phyloP scores from a whole-genome alignment of 2,329 filamentous ascomycete genomes.

The Scedosporium aurantiacum region DNA sequence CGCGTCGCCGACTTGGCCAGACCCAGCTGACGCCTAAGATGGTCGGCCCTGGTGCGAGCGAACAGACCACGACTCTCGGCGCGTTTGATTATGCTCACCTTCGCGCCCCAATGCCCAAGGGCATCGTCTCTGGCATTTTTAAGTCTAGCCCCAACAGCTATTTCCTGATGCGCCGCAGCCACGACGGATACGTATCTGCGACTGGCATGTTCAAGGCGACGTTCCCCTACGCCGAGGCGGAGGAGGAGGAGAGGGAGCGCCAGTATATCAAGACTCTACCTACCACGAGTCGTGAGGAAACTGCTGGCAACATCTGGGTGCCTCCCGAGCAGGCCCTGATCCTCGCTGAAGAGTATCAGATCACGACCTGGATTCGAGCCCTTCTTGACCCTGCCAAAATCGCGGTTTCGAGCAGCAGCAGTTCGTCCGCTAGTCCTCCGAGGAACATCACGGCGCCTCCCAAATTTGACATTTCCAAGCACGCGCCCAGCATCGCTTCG shows the following conservation, averaged over 20 bases:
- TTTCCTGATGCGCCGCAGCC: conserved; percentile 88
- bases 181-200: conserved; percentile 73
- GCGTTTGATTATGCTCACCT: conserved; percentile 95
- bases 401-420: conserved; percentile 32
- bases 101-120: conserved; percentile 82
- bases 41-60: conserved; percentile 61
- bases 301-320: conserved; percentile 95
- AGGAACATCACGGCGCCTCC: conserved; percentile 76
- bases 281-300: conserved; percentile 79
- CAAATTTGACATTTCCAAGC: conserved; percentile 52
- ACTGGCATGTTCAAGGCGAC: conserved; percentile 91
- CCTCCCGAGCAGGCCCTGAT: conserved; percentile 69
- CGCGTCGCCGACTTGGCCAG: conserved; percentile 80
- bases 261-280: conserved; percentile 73
- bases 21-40: conserved; percentile 82
- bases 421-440: conserved; percentile 53
- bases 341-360: conserved; percentile 78
- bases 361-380: conserved; percentile 81
- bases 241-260: conserved; percentile 66
- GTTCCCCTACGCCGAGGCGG: conserved; percentile 64
- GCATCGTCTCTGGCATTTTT: conserved; percentile 88
- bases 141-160: conserved; percentile 82
- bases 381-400: conserved; percentile 83
- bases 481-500: conserved; percentile 20
- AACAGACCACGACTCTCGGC: conserved; percentile 57